A percentile compares a stretch with the other conserved stretches of the same genome.
Evolutionary conservation across 495 filamentous ascomycete genomes (phyloP).

Genomic region (Tuber calosporum): DNA sequence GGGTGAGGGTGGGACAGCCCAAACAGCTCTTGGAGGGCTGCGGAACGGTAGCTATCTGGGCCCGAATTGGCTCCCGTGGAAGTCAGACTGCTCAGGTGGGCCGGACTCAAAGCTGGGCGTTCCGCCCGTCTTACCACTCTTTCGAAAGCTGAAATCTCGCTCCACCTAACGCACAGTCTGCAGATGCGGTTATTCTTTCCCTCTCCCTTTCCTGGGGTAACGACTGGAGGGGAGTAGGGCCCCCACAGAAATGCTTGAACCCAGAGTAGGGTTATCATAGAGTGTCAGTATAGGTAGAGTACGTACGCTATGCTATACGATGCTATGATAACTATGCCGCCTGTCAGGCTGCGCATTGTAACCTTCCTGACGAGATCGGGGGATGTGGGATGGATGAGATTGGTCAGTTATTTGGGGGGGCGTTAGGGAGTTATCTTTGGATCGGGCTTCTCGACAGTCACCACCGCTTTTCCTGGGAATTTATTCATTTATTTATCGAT

Average conservation of each 20-base stretch:
- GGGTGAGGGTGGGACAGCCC: neutral
- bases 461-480: neutral
- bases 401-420: neutral
- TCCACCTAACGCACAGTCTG: slow-evolving; percentile 14
- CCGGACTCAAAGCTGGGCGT: slow-evolving; percentile 13
- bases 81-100: neutral
- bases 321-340: neutral
- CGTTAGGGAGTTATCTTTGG: neutral
- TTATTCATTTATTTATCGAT: neutral
- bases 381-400: neutral
- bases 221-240: slow-evolving; percentile 1
- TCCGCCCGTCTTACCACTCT: slow-evolving; percentile 12
- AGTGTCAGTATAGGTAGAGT: neutral
- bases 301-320: slow-evolving; percentile 5
- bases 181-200: slow-evolving; percentile 10
- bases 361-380: neutral
- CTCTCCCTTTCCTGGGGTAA: neutral
- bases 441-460: neutral
- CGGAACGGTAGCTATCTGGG: neutral
- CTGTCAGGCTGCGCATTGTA: neutral
- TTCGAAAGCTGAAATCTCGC: slow-evolving; percentile 8
- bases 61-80: neutral
- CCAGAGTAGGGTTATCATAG: slow-evolving; percentile 15
- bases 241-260: slow-evolving; percentile 10
- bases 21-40: neutral